Conservation (phyloP, 805 yeast species). For the Metschnikowia rubicola region DNA sequence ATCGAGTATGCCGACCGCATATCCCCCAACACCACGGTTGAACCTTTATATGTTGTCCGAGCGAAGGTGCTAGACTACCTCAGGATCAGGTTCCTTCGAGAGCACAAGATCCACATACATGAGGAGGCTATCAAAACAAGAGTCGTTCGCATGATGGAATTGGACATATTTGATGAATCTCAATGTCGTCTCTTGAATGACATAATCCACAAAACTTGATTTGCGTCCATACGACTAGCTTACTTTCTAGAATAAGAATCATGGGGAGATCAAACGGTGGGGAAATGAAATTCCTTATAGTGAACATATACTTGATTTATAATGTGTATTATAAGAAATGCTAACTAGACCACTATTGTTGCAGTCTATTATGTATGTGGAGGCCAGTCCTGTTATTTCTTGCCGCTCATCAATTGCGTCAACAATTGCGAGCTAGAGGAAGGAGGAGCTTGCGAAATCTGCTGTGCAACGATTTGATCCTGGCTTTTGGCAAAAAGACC, state of each 20-base stretch:
- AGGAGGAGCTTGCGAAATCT: slow-evolving; percentile 17
- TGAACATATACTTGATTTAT: not conserved
- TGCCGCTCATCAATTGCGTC: slow-evolving; percentile 82
- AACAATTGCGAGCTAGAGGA: slow-evolving; percentile 76
- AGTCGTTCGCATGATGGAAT: slow-evolving; percentile 20
- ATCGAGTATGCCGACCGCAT: slow-evolving; percentile 15
- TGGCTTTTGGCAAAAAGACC: slow-evolving; percentile 46
- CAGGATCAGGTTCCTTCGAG: slow-evolving; percentile 10
- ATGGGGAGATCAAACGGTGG: no score
- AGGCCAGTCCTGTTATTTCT: slow-evolving; percentile 31
- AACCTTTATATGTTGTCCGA: slow-evolving; percentile 10
- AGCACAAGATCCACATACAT: slow-evolving; percentile 4
- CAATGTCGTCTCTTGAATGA: slow-evolving; percentile 12
- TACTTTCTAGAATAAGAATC: no score
- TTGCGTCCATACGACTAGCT: no score
- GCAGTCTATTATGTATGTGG: no score
- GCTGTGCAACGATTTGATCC: slow-evolving; percentile 8
- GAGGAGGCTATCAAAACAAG: slow-evolving; percentile 11
- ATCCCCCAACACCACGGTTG: slow-evolving; percentile 3
- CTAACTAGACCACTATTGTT: not conserved
- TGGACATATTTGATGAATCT: slow-evolving; percentile 17
- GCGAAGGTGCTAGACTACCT: slow-evolving; percentile 8
- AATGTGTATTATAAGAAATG: not conserved
- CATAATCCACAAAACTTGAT: not conserved
- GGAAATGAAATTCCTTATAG: no score